Conservation (phyloP, 179 eudicot genomes). For the Gypsophila paniculata region DNA sequence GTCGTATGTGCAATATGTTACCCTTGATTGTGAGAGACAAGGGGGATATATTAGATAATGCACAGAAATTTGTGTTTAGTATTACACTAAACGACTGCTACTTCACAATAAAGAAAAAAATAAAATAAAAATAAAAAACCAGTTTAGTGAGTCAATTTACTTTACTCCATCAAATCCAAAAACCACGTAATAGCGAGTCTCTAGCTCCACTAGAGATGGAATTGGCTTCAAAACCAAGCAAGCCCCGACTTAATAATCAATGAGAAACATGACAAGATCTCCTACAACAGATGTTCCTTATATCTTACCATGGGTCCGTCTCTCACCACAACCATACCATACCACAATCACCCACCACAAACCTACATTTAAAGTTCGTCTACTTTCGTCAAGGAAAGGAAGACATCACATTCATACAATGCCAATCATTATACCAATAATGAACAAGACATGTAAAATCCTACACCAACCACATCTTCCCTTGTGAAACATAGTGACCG, state of each 20-base stretch:
- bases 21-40: too few species aligned
- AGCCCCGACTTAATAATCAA: background rate
- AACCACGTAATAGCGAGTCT: background rate
- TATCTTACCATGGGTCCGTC: background rate
- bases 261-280: background rate
- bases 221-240: too few species aligned
- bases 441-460: background rate
- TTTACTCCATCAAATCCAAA: background rate
- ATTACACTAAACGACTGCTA: too few species aligned
- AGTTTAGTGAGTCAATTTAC: too few species aligned
- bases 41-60: too few species aligned
- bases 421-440: background rate
- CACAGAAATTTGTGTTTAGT: too few species aligned
- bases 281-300: constrained; percentile 1
- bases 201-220: too few species aligned
- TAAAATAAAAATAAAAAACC: too few species aligned
- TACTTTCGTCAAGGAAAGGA: background rate
- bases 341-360: background rate
- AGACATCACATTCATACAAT: background rate
- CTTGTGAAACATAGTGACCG: background rate
- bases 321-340: background rate
- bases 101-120: too few species aligned
- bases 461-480: background rate
- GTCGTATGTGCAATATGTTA: too few species aligned
- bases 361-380: constrained; percentile 5